Base-by-base conservation (phyloP, 2,329 filamentous ascomycete genomes). In the Cladophialophora bantiana region DNA sequence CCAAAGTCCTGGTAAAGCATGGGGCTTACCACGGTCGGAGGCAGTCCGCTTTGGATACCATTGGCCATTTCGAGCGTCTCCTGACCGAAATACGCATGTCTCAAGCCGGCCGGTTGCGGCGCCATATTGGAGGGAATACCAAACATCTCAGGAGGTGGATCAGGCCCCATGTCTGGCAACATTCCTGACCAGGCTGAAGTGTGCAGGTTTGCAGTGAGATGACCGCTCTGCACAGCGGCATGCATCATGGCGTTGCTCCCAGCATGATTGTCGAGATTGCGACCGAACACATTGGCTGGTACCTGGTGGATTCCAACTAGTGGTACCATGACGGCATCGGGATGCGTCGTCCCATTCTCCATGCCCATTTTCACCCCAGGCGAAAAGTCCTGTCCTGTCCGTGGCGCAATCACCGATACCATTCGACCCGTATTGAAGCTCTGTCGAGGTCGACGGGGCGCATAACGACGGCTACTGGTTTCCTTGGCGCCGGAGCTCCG, bases 141-240 rank as follows among this genome's bases (percentile, higher is more conserved):
- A 20, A 66, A 70, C n/a, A 70, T 65, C 20, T 62, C 59, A 10
- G 67, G 58, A 12, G 63, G 52, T 13, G 68, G 56, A 4, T 57
- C 66, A 7, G 66, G 61, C 42, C 52, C 65, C 66, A 68, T 64
- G 31, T 66, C 57, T 13, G 64, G 58, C 48, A 67, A 40, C 53
- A 62, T 62, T 42, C 54, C 65, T 18, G 54, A n/a, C 68, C 68
- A 70, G 42, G 40, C n/a, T 45, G 62, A 42, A 42, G 38, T 15
- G 32, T 57, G 42, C 31, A 64, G 9, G 10, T 15, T 42, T 35
- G 12, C 18, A 18, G 40, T 63, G 7, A 55, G 61, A 45, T 42
- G 40, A n/a, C 62, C 54, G 18, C 31, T 31, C 15, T 66, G 62
- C 2, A 62, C 48, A 10, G 65, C 15, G 15, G 59, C 48, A 42